phyloP scores from a whole-genome alignment of 2,329 filamentous ascomycete genomes.

The Botryosphaeria dothidea region DNA sequence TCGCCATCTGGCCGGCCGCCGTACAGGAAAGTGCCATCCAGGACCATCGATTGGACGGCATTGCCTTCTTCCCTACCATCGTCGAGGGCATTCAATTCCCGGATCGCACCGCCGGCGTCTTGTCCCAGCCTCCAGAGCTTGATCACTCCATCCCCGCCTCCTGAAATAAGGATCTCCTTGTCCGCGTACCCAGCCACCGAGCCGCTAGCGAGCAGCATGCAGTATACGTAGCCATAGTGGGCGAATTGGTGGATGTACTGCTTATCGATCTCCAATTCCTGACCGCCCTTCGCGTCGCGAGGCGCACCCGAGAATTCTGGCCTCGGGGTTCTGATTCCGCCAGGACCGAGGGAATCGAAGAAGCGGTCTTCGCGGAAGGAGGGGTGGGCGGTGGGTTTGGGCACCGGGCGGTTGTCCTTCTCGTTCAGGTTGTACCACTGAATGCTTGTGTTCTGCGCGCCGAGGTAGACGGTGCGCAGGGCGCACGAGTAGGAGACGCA shows the following conservation, averaged over 20 bases:
- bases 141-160: conserved; percentile 89
- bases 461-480: conserved; percentile 82
- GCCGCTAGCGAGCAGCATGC: conserved; percentile 83
- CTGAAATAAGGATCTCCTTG: conserved; percentile 81
- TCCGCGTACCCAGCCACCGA: conserved; percentile 60
- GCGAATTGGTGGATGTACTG: conserved; percentile 84
- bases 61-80: conserved; percentile 60
- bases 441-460: conserved; percentile 91
- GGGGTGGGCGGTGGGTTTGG: conserved; percentile 68
- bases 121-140: conserved; percentile 84
- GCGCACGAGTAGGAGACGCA: conserved; percentile 85
- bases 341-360: conserved; percentile 87
- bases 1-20: conserved; percentile 84
- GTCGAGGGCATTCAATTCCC: conserved; percentile 67
- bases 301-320: conserved; percentile 58
- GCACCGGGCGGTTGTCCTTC: conserved; percentile 58
- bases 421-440: conserved; percentile 85
- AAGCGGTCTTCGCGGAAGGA: conserved; percentile 81
- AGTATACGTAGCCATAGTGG: conserved; percentile 94
- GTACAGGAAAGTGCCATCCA: conserved; percentile 91
- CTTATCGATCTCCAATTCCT: conserved; percentile 77
- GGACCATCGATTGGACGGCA: conserved; percentile 72
- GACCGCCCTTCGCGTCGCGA: conserved; percentile 57
- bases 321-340: conserved; percentile 75
- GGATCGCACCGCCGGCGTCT: conserved; percentile 61